Conservation (phyloP, 2,329 filamentous ascomycete species). For the Diaporthe nobilis region DNA sequence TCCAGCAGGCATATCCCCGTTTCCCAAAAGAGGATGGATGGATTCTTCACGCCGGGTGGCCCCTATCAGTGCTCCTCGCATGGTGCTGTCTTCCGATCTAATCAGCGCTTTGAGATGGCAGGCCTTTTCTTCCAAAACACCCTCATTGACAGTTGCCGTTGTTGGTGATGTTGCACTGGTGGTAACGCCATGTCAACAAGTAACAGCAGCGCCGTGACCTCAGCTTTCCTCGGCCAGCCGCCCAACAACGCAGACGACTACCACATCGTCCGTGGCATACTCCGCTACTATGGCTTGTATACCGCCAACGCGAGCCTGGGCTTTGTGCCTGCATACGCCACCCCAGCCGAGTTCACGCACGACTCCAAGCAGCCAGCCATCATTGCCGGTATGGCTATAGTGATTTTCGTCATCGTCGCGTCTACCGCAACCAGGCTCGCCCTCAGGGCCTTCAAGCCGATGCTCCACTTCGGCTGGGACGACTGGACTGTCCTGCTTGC, state of each 20-base stretch:
- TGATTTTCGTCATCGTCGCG: slow-evolving; percentile 35
- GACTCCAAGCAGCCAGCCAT: slow-evolving; percentile 36
- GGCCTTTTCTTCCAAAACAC: background rate
- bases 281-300: slow-evolving; percentile 21
- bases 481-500: slow-evolving; percentile 40
- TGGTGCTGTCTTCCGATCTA: background rate
- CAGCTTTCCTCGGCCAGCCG: slow-evolving; percentile 34
- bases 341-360: slow-evolving; percentile 25
- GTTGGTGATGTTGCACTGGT: slow-evolving; percentile 6
- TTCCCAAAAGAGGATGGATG: background rate
- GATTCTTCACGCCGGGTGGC: background rate
- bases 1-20: slow-evolving; percentile 29
- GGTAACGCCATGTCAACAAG: slow-evolving; percentile 13
- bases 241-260: slow-evolving; percentile 19
- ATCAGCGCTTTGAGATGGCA: background rate
- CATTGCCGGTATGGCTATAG: slow-evolving; percentile 36
- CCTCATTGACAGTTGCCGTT: background rate
- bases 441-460: slow-evolving; percentile 29
- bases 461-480: slow-evolving; percentile 36
- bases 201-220: background rate
- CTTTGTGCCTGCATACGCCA: background rate
- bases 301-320: slow-evolving; percentile 13
- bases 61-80: too few species aligned
- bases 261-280: slow-evolving; percentile 27
- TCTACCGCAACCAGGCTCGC: slow-evolving; percentile 30